Evolutionary conservation across 108 stramenopile species (phyloP), one percentile per base, ranked within the genome.

Genomic region (Cyclostephanos tholiformis): DNA sequence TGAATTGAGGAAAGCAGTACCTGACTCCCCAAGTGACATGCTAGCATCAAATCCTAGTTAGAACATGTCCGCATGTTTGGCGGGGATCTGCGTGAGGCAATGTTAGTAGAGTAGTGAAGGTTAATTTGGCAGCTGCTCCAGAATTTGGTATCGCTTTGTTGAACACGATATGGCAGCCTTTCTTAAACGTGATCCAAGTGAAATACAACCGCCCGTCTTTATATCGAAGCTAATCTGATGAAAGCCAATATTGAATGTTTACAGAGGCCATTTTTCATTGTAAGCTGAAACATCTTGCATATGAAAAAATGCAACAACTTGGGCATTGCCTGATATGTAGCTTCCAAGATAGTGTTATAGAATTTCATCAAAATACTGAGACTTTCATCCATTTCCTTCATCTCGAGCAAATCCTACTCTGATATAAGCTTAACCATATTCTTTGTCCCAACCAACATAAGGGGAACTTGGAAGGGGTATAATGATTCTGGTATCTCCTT

Each of bases 221-320:
- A 17, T 16, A 0, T 16, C 8, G 58, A 23, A 16, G 58, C 58
- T 8, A 32, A 59, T 7, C 17, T 13, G 8, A 39, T 3, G 17
- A 60, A 39, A 19, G 36, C 35, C 17, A 30, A 60, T 35, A 60
- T 20, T 6, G 59, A 60, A 30, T 65, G 44, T 65, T 65, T 3
- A 38, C 65, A 65, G 20, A 65, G 17, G 0, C 65, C 65, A 65
- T 65, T 14, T 16, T 46, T 29, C 41, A 65, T 25, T 4, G 65
- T 65, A 16, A 65, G 65, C 20, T 8, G 6, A 16, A 65, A 16
- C 65, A 65, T 65, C 19, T 19, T 30, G 43, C 65, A 49, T 16
- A 8, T 46, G n/a, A 65, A 6, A 11, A 44, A 51, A 13, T 9
- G 65, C 30, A 48, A 16, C 19, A 25, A 49, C 16, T 30, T 29